Conservation (phyloP, 441 rosid species). For the Pelargonium cotyledonis region DNA sequence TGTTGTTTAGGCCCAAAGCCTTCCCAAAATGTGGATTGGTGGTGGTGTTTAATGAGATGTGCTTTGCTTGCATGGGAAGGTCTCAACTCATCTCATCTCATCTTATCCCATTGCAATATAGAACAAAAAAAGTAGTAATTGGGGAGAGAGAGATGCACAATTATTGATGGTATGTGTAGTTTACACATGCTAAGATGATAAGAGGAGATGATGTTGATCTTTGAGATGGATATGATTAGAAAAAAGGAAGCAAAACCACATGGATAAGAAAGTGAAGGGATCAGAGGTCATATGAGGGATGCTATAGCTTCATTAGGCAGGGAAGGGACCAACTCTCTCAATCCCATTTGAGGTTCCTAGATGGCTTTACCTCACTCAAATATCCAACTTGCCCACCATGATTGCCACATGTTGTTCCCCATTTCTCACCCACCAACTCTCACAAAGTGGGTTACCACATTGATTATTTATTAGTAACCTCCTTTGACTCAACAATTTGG, state of each 20-base stretch:
- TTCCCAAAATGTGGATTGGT: not conserved
- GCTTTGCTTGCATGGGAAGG: not conserved
- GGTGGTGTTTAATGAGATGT: not conserved
- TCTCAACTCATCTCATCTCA: too few species aligned
- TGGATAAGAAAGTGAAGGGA: slow-evolving; percentile 32
- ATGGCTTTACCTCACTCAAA: slow-evolving; percentile 12
- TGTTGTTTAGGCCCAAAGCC: not conserved
- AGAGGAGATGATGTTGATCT: slow-evolving; percentile 22
- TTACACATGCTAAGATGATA: slow-evolving; percentile 7
- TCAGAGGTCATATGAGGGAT: slow-evolving; percentile 39
- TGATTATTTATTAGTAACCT: not conserved
- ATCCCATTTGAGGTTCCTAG: slow-evolving; percentile 26
- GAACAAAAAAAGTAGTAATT: not conserved
- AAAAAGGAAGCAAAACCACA: slow-evolving; percentile 36
- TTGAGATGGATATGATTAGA: slow-evolving; percentile 13
- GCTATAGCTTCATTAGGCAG: slow-evolving; percentile 22
- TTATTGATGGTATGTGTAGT: not conserved
- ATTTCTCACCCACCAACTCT: slow-evolving; percentile 13
- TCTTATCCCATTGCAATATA: too few species aligned
- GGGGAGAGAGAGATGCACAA: not conserved
- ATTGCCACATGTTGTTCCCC: slow-evolving; percentile 24
- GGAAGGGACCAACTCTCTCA: slow-evolving; percentile 27
- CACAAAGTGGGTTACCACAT: slow-evolving; percentile 19
- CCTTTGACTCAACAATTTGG: not conserved
- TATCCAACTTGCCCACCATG: slow-evolving; percentile 17